These are phyloP conservation scores for Neurospora sp. DNA, from an alignment of 495 filamentous ascomycete genomes.

Conservation along the genomic window DNA sequence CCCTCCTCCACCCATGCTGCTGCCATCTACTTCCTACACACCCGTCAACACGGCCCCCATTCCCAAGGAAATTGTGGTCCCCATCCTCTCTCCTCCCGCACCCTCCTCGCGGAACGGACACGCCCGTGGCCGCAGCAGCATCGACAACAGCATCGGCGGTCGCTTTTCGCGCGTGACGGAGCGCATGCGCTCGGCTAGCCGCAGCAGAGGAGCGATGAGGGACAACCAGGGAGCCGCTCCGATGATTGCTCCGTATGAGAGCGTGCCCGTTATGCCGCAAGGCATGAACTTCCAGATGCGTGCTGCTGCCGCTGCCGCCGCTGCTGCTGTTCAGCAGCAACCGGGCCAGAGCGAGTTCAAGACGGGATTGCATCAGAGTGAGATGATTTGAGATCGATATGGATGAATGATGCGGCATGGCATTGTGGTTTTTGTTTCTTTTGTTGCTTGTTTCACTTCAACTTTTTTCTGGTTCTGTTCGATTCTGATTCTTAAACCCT, in stretches of 20 bases:
- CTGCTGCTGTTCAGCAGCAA: conserved; percentile 12
- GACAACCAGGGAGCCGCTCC: conserved; percentile 29
- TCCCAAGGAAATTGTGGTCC: conserved; percentile 6
- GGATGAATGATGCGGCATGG: neutral
- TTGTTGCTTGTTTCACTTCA: conserved; percentile 1
- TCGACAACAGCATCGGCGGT: conserved; percentile 44
- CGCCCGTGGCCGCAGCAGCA: conserved; percentile 54
- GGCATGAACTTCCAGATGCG: conserved; percentile 5
- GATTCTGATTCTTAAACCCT: conserved; percentile 8
- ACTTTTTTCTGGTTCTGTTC: conserved; percentile 8
- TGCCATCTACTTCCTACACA: conserved; percentile 4
- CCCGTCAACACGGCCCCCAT: conserved; percentile 12
- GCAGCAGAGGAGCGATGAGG: conserved; percentile 21
- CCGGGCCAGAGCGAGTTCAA: conserved; percentile 26
- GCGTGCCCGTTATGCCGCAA: conserved; percentile 29
- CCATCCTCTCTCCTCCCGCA: conserved; percentile 24
- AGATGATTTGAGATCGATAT: conserved; percentile 31
- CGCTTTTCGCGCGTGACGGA: conserved; percentile 58
- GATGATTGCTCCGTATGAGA: conserved; percentile 46
- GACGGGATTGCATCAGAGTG: conserved; percentile 34
- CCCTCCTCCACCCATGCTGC: conserved; percentile 10
- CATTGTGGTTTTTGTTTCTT: neutral
- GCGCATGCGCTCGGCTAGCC: conserved; percentile 58
- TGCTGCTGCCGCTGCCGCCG: conserved; percentile 13
- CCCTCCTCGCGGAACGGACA: conserved; percentile 41